phyloP scores from a whole-genome alignment of 2,329 filamentous ascomycete species.

The Colletotrichum siamense region DNA sequence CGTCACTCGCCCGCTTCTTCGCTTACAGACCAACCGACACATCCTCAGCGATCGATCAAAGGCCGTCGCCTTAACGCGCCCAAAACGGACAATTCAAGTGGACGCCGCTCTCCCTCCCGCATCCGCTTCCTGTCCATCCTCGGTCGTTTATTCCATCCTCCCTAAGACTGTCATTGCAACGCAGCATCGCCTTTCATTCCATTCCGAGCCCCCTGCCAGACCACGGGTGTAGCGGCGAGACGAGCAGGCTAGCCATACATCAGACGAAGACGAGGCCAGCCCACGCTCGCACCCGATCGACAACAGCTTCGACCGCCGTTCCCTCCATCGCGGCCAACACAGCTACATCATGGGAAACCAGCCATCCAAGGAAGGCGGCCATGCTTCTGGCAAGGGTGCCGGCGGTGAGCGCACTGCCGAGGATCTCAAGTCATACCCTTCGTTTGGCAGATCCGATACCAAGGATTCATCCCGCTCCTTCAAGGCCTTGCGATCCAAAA shows the following conservation, averaged over 20 bases:
- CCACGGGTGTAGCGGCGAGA: slow-evolving; percentile 22
- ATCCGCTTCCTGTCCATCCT: slow-evolving; percentile 52
- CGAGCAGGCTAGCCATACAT: slow-evolving; percentile 26
- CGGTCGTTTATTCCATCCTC: slow-evolving; percentile 59
- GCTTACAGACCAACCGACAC: slow-evolving; percentile 26
- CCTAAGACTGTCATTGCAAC: slow-evolving; percentile 38
- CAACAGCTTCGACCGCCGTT: slow-evolving; percentile 5
- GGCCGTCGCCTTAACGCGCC: slow-evolving; percentile 38
- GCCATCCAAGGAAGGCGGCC: slow-evolving; percentile 66
- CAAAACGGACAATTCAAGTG: slow-evolving; percentile 57
- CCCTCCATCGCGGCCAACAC: background rate
- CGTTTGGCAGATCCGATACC: slow-evolving; percentile 90
- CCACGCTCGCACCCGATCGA: slow-evolving; percentile 10
- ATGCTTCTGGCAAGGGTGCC: slow-evolving; percentile 53
- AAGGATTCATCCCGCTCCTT: slow-evolving; percentile 91
- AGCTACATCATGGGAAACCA: slow-evolving; percentile 73
- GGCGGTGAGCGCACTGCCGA: slow-evolving; percentile 50
- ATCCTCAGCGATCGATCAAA: slow-evolving; percentile 21
- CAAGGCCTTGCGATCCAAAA: slow-evolving; percentile 86
- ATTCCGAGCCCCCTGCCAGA: slow-evolving; percentile 7
- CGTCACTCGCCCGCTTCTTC: slow-evolving; percentile 15
- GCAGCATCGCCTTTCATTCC: background rate
- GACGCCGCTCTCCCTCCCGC: slow-evolving; percentile 48
- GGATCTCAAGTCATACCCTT: slow-evolving; percentile 83
- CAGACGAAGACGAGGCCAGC: slow-evolving; percentile 25